phyloP scores from a whole-genome alignment of 73 alveolate species.

The Stentor coeruleus region DNA sequence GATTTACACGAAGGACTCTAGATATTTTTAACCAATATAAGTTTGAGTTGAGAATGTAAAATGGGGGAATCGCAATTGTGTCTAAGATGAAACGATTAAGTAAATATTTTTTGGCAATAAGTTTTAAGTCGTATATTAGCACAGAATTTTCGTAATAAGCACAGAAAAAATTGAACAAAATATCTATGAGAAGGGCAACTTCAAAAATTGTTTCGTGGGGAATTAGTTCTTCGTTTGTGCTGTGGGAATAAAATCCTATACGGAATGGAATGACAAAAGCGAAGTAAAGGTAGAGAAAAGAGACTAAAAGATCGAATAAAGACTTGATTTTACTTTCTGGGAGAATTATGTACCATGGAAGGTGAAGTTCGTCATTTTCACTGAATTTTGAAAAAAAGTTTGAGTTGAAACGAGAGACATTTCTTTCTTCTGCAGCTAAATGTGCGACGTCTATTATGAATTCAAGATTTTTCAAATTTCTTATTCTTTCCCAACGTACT shows the following conservation, averaged over 20 bases:
- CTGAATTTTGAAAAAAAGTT: not conserved
- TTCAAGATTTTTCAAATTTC: not conserved
- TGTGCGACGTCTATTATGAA: slow-evolving; percentile 1
- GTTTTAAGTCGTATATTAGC: not conserved
- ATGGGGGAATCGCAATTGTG: not conserved
- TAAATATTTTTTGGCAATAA: not conserved
- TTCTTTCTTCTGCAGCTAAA: not conserved
- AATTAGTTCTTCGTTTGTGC: not conserved
- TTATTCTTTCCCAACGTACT: not conserved
- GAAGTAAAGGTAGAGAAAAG: slow-evolving; percentile 7
- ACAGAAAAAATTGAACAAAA: not conserved
- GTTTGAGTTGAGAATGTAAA: not conserved
- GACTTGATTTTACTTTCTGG: not conserved
- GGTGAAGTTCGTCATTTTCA: not conserved
- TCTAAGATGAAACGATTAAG: not conserved
- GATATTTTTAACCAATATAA: not conserved
- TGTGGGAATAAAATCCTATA: not conserved
- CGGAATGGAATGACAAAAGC: not conserved
- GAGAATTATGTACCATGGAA: not conserved
- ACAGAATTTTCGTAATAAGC: not conserved
- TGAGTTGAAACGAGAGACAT: not conserved
- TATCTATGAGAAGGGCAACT: not conserved
- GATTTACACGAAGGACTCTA: not conserved
- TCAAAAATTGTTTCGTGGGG: not conserved
- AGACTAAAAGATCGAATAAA: not conserved